These are phyloP conservation scores for Lathyrus sativus DNA, from an alignment of 306 rosid species.

Conservation along the genomic window DNA sequence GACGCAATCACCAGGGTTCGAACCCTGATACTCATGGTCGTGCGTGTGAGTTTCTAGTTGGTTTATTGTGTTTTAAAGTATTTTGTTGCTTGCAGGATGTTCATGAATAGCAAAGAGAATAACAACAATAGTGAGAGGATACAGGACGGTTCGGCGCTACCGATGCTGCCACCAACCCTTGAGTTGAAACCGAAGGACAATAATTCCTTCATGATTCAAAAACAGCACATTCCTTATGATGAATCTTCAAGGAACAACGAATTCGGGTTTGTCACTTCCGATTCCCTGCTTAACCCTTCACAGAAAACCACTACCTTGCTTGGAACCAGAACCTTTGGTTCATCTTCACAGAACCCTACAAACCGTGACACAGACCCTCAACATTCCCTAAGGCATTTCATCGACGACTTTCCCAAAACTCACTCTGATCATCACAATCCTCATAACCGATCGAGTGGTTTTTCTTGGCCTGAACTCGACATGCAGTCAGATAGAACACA, in stretches of 20 bases:
- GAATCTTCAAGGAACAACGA: conserved; percentile 57
- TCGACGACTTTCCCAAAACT: conserved; percentile 66
- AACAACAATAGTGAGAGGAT: conserved; percentile 45
- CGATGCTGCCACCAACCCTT: conserved; percentile 60
- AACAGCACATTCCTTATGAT: conserved; percentile 54
- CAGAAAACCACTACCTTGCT: conserved; percentile 49
- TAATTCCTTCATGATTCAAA: conserved; percentile 47
- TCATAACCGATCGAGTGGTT: conserved; percentile 22
- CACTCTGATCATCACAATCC: conserved; percentile 34
- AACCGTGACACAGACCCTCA: conserved; percentile 46
- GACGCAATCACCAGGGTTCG: too few species aligned
- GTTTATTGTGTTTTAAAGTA: not conserved
- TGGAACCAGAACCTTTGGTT: conserved; percentile 42
- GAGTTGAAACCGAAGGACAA: conserved; percentile 53
- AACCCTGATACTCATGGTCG: too few species aligned
- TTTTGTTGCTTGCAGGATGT: conserved; percentile 55
- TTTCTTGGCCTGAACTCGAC: conserved; percentile 59
- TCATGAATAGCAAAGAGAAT: conserved; percentile 55
- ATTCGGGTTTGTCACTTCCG: conserved; percentile 70
- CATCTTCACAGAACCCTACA: conserved; percentile 46
- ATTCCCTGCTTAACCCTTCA: conserved; percentile 71
- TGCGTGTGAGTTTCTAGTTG: too few species aligned
- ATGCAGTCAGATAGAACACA: conserved; percentile 67
- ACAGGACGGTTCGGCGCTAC: conserved; percentile 52
- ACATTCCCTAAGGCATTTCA: conserved; percentile 72